phyloP scores from a whole-genome alignment of 495 filamentous ascomycete species.

The Mycothermus thermophilus region DNA sequence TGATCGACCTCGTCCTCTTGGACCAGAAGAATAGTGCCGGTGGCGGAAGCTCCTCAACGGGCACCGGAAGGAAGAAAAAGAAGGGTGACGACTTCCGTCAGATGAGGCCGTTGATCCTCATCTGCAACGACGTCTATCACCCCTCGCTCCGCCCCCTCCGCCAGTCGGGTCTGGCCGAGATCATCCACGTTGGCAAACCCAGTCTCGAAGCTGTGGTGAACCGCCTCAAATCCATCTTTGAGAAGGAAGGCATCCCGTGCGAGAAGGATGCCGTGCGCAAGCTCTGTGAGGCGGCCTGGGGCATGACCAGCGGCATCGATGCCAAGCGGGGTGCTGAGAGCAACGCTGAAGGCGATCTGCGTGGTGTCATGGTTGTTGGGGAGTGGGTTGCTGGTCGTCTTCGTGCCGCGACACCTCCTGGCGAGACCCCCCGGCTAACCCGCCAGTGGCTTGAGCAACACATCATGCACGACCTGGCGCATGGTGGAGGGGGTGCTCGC shows the following conservation, averaged over 20 bases:
- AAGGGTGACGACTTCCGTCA: constrained; percentile 74
- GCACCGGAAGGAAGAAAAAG: constrained; percentile 26
- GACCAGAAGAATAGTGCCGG: constrained; percentile 66
- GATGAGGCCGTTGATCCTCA: constrained; percentile 74
- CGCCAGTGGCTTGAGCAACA: constrained; percentile 73
- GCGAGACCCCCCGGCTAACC: constrained; percentile 41
- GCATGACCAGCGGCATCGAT: constrained; percentile 50
- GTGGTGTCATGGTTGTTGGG: constrained; percentile 82
- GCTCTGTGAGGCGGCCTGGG: constrained; percentile 86
- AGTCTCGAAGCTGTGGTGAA: constrained; percentile 73
- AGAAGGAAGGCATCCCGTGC: constrained; percentile 68
- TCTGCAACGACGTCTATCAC: constrained; percentile 98
- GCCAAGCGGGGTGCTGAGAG: constrained; percentile 41
- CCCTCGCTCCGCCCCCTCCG: constrained; percentile 73
- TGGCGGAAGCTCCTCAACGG: constrained; percentile 21
- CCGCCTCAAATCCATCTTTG: constrained; percentile 69
- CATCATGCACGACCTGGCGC: constrained; percentile 51
- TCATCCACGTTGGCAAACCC: constrained; percentile 84
- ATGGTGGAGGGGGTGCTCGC: constrained; percentile 63
- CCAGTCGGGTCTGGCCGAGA: constrained; percentile 66
- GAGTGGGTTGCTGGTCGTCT: constrained; percentile 88
- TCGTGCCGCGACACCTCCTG: constrained; percentile 35
- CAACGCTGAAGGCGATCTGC: constrained; percentile 76
- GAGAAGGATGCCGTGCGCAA: constrained; percentile 79
- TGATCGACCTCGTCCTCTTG: constrained; percentile 73